phyloP scores from a whole-genome alignment of 139 green algal genomes.

The Nannochloris sp. region DNA sequence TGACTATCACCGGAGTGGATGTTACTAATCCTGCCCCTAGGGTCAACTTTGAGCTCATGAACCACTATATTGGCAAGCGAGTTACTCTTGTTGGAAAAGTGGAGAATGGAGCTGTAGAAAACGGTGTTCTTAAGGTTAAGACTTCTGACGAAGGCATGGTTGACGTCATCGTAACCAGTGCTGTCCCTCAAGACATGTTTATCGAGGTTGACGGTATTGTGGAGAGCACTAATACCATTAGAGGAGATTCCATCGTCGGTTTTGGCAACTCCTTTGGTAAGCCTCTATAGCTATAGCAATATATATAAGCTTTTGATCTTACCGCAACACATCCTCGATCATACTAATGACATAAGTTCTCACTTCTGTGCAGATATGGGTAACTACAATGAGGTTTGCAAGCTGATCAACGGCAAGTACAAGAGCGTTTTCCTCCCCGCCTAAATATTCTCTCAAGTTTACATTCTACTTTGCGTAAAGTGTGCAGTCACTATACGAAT shows the following conservation, averaged over 20 bases:
- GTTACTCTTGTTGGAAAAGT: constrained; percentile 45
- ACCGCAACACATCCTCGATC: too few species aligned
- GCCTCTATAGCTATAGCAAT: not conserved
- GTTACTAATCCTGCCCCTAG: constrained; percentile 20
- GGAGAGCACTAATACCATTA: constrained; percentile 35
- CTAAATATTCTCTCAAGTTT: not conserved
- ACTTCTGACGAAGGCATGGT: constrained; percentile 39
- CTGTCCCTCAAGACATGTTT: constrained; percentile 17
- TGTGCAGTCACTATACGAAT: not conserved
- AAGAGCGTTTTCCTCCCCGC: constrained; percentile 33
- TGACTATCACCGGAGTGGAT: constrained; percentile 9
- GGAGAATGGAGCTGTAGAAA: constrained; percentile 15
- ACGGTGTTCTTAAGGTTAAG: constrained; percentile 18
- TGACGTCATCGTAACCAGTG: constrained; percentile 16
- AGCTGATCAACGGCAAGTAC: constrained; percentile 41
- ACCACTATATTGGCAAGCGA: constrained; percentile 32
- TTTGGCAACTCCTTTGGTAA: constrained; percentile 62
- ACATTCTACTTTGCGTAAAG: not conserved
- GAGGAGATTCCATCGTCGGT: constrained; percentile 29
- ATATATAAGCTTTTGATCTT: not conserved
- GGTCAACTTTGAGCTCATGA: constrained; percentile 44
- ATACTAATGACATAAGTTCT: not conserved
- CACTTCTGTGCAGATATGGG: constrained; percentile 46
- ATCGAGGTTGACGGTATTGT: constrained; percentile 59
- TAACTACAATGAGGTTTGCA: constrained; percentile 61